Evolutionary conservation across 2,329 filamentous ascomycete species (phyloP), one percentile per base, ranked within the genome.

Genomic region (Hawksworthiomyces lignivorus): DNA sequence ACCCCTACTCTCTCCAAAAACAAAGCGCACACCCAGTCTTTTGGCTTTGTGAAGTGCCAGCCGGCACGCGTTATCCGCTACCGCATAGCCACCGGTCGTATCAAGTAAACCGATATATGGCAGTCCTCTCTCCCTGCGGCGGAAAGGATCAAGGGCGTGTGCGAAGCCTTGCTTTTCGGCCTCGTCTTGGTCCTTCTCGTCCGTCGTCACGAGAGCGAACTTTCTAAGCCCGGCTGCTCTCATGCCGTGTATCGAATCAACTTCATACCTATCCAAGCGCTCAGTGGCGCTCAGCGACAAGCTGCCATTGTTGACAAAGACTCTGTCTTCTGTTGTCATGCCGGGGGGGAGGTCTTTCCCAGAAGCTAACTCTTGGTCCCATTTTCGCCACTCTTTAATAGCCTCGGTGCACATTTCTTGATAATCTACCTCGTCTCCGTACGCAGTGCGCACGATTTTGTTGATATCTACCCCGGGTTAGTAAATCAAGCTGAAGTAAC

Each of bases 41-140:
- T 51, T 51, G 1, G 65, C 65, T 20, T 68, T 63, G 50, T 70
- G 58, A 1, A 70, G 57, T 0, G 65, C 68, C 39, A 63, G 66
- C 0, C 55, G 55, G 42, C 69, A 73, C 1, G 67, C 66, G 42
- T 67, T 69, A 41, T 69, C 64, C 0, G 69, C 69, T 14, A 62
- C 49, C 2, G 62, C 62, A 20, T 67, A 60, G 4, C 71, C 71
- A 12, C 66, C 70, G 0, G 60, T 65, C 1, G 60, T 63, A 39
- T 74, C 70, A 0, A 73, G 54, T n/a, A n/a, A n/a, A n/a, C n/a
- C n/a, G n/a, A n/a, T n/a, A n/a, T n/a, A n/a, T n/a, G n/a, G n/a
- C n/a, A n/a, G n/a, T n/a, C n/a, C n/a, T n/a, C n/a, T n/a, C n/a
- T n/a, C n/a, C n/a, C n/a, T n/a, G n/a, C n/a, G n/a, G n/a, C n/a